A percentile compares a stretch with the other conserved stretches of the same genome.
phyloP scores from a whole-genome alignment of 1,139 yeast genomes.

The Saccharomyces hybrid region DNA sequence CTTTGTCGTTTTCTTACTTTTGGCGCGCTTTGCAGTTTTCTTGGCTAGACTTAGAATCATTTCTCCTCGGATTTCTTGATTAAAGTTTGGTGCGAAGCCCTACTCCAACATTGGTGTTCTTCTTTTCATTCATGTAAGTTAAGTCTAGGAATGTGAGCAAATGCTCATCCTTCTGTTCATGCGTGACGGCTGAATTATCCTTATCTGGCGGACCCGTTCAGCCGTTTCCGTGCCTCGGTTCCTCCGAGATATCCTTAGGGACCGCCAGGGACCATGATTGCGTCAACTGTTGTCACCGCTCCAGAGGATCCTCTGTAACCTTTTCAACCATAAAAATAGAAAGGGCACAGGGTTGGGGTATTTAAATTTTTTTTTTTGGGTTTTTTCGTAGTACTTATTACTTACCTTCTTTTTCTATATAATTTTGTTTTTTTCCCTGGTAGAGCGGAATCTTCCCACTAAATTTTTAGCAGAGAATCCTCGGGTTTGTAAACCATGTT shows the following conservation, averaged over 20 bases:
- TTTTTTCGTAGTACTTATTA: neutral
- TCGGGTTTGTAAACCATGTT: constrained; percentile 58
- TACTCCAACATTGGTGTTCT: neutral
- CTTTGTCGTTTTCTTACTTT: neutral
- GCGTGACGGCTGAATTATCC: neutral
- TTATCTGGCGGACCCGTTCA: neutral
- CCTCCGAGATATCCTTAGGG: neutral
- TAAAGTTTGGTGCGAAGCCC: neutral
- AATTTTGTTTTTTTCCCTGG: constrained; percentile 3
- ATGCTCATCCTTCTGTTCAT: neutral
- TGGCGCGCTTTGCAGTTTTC: neutral
- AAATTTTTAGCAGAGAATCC: constrained; percentile 40
- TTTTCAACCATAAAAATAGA: neutral
- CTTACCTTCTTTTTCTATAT: neutral
- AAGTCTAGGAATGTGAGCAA: neutral
- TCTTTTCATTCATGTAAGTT: neutral
- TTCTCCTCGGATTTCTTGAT: neutral
- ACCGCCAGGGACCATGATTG: neutral
- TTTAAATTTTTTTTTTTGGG: neutral
- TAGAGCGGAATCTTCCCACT: neutral
- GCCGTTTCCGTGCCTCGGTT: neutral
- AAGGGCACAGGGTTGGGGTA: neutral
- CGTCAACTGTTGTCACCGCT: neutral
- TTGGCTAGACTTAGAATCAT: neutral
- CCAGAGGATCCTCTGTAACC: neutral